These are phyloP conservation scores for Cyclotella kingstonii DNA, from an alignment of 108 stramenopile genomes.

Conservation along the genomic window DNA sequence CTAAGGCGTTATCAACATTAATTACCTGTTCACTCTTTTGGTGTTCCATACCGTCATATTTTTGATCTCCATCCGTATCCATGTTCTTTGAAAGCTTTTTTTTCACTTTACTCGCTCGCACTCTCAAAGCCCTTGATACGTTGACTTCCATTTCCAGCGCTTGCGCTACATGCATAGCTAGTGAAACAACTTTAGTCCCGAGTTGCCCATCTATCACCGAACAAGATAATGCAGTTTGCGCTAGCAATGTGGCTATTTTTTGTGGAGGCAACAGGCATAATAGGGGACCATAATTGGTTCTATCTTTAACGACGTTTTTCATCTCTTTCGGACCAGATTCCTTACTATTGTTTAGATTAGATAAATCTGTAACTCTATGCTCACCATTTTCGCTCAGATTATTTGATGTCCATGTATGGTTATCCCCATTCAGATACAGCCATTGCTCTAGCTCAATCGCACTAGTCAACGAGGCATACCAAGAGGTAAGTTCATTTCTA, in stretches of 20 bases:
- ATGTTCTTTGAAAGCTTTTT: background rate
- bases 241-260: constrained; percentile 87
- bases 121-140: constrained; percentile 61
- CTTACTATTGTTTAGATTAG: background rate
- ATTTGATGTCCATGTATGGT: constrained; percentile 6
- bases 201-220: constrained; percentile 41
- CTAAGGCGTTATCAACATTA: constrained; percentile 4
- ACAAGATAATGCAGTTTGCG: constrained; percentile 71
- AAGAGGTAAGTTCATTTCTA: constrained; percentile 63
- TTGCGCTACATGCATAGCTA: constrained; percentile 66
- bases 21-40: constrained; percentile 3
- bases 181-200: constrained; percentile 53
- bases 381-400: background rate
- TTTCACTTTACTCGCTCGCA: constrained; percentile 41
- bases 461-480: constrained; percentile 74
- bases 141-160: constrained; percentile 84
- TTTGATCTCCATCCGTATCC: constrained; percentile 28
- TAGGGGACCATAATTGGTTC: constrained; percentile 74
- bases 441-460: constrained; percentile 71
- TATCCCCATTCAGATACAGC: constrained; percentile 51
- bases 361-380: background rate
- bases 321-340: constrained; percentile 4
- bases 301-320: constrained; percentile 36
- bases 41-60: constrained; percentile 5
- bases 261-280: constrained; percentile 79